Conservation (phyloP, 306 rosid species). For the Delonix regia region DNA sequence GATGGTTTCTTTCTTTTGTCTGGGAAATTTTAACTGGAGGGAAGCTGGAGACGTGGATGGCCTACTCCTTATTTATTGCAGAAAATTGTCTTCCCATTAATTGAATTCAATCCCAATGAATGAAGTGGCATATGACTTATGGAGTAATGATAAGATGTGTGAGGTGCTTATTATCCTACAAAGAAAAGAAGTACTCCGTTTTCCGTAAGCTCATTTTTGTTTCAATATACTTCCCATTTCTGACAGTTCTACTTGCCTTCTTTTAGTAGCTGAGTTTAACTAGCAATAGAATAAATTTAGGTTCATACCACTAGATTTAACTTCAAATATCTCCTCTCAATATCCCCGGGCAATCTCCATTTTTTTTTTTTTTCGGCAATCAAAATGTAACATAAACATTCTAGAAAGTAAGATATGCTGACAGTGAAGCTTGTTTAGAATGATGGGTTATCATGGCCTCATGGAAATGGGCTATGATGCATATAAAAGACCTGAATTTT, state of each 20-base stretch:
- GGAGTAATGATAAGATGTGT: not conserved
- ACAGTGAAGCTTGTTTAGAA: conserved; percentile 6
- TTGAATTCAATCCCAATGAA: not conserved
- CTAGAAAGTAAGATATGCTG: conserved; percentile 11
- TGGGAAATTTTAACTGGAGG: conserved; percentile 15
- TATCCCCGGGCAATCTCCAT: not conserved
- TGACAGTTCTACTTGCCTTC: not conserved
- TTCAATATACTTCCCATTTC: not conserved
- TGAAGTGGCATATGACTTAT: not conserved
- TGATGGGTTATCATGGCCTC: not conserved
- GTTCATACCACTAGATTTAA: not conserved
- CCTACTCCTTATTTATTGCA: not conserved
- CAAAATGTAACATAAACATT: not conserved
- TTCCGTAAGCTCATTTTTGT: not conserved
- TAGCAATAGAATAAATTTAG: not conserved
- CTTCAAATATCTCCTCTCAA: not conserved
- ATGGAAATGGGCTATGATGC: not conserved
- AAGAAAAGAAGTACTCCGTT: not conserved
- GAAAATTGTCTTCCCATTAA: not conserved
- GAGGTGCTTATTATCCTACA: not conserved
- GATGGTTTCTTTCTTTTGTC: not conserved
- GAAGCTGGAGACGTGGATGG: not conserved
- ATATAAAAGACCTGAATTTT: not conserved
- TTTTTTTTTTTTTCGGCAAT: too few species aligned
- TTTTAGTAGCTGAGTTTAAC: not conserved